Percentiles rank a stretch among this genome's conserved stretches.
phyloP scores from a whole-genome alignment of 1,284 basidiomycete species.

The Trichosporon inkin region DNA sequence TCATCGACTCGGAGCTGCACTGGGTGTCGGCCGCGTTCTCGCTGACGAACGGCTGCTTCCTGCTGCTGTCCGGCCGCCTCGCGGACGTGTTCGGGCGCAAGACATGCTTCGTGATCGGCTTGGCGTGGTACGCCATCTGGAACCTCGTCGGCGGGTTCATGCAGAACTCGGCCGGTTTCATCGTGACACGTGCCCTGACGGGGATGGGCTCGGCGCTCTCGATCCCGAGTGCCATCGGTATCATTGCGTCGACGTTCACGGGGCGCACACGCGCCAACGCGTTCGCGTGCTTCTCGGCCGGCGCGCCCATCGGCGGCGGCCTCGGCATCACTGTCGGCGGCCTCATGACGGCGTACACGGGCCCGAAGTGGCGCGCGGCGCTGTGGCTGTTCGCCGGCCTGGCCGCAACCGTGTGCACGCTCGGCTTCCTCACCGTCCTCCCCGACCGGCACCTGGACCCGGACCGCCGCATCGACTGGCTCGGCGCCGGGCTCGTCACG shows the following conservation, averaged over 20 bases:
- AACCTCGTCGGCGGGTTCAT: slow-evolving; percentile 45
- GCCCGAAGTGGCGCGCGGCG: slow-evolving; percentile 59
- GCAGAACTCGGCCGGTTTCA: slow-evolving; percentile 34
- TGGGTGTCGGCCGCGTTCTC: slow-evolving; percentile 63
- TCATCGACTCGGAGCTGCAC: slow-evolving; percentile 54
- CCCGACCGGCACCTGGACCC: slow-evolving; percentile 45
- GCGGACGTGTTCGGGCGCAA: slow-evolving; percentile 70
- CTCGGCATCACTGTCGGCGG: slow-evolving; percentile 67
- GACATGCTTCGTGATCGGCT: slow-evolving; percentile 59
- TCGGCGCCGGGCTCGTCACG: slow-evolving; percentile 71
- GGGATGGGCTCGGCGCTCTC: slow-evolving; percentile 31
- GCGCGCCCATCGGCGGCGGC: slow-evolving; percentile 71
- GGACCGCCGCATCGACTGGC: slow-evolving; percentile 71
- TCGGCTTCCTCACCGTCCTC: slow-evolving; percentile 59
- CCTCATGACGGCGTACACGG: slow-evolving; percentile 63
- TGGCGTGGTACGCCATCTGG: slow-evolving; percentile 41
- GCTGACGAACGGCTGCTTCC: slow-evolving; percentile 60
- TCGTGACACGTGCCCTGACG: slow-evolving; percentile 38
- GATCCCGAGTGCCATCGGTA: slow-evolving; percentile 57
- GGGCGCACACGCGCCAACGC: slow-evolving; percentile 61
- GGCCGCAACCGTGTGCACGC: slow-evolving; percentile 55
- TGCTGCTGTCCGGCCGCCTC: slow-evolving; percentile 65
- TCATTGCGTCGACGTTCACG: slow-evolving; percentile 69
- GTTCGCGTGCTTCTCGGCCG: slow-evolving; percentile 68
- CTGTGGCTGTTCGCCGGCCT: slow-evolving; percentile 61